These are phyloP conservation scores for Irpex lacteus DNA, from an alignment of 1,284 basidiomycete genomes.

Conservation along the genomic window DNA sequence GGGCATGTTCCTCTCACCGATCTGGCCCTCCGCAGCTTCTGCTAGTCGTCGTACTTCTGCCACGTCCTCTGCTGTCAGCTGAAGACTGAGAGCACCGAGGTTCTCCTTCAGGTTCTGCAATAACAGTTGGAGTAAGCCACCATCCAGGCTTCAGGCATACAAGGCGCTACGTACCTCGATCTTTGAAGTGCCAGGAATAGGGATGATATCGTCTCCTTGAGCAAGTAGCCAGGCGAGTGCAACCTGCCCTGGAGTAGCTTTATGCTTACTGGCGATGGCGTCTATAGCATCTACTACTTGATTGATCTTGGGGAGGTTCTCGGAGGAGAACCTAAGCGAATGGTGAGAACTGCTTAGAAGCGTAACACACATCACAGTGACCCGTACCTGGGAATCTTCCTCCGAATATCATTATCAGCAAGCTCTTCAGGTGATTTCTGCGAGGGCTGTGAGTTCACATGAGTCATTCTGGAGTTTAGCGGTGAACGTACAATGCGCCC, in stretches of 20 bases:
- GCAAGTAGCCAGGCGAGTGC: slow-evolving; percentile 43
- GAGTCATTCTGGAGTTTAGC: not conserved
- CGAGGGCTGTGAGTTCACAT: not conserved
- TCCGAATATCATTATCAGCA: slow-evolving; percentile 45
- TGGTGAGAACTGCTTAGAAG: not conserved
- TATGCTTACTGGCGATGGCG: slow-evolving; percentile 30
- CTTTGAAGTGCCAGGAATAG: slow-evolving; percentile 36
- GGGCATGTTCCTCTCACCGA: not conserved
- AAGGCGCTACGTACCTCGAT: slow-evolving; percentile 17
- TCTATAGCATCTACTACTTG: slow-evolving; percentile 37
- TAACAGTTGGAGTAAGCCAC: not conserved
- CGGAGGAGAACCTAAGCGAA: slow-evolving; percentile 30
- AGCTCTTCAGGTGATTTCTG: slow-evolving; percentile 51
- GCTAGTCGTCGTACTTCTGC: slow-evolving; percentile 20
- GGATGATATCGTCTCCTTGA: slow-evolving; percentile 35
- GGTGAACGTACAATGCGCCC: slow-evolving; percentile 28
- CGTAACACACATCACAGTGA: not conserved
- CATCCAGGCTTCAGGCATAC: not conserved
- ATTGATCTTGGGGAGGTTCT: slow-evolving; percentile 45
- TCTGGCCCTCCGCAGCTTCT: not conserved
- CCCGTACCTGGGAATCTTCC: slow-evolving; percentile 32
- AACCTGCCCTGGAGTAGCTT: slow-evolving; percentile 39
- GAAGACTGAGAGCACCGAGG: slow-evolving; percentile 23
- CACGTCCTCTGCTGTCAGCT: slow-evolving; percentile 25
- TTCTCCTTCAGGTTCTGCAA: slow-evolving; percentile 18